These are phyloP conservation scores for Solanum dulcamara DNA, from an alignment of 257 asterid genomes.

Conservation along the genomic window DNA sequence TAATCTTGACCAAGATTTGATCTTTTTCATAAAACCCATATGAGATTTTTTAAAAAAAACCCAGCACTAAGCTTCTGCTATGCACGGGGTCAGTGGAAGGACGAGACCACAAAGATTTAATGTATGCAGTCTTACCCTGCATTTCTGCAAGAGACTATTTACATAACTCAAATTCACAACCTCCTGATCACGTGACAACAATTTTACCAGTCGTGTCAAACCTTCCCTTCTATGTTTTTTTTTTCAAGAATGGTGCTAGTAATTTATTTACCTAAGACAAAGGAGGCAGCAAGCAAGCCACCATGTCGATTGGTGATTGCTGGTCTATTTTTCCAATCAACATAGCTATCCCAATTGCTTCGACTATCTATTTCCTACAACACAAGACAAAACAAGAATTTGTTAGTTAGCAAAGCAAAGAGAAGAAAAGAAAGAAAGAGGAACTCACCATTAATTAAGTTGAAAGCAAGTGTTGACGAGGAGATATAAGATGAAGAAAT, in stretches of 20 bases:
- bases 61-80: not conserved
- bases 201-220: not conserved
- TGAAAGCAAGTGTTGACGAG: not conserved
- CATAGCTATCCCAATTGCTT: conserved; percentile 70
- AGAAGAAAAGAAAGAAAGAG: not conserved
- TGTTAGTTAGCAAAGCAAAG: not conserved
- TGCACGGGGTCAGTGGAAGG: too few species aligned
- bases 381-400: not conserved
- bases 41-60: too few species aligned
- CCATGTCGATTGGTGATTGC: conserved; percentile 59
- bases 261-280: conserved; percentile 53
- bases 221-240: not conserved
- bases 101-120: not conserved
- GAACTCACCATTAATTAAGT: conserved; percentile 13
- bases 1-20: not conserved
- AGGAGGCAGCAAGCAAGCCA: conserved; percentile 82
- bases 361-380: conserved; percentile 43
- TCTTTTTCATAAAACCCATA: not conserved
- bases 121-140: not conserved
- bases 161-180: not conserved
- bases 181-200: not conserved
- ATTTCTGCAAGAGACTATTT: not conserved
- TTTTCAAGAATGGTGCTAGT: not conserved
- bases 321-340: conserved; percentile 62
- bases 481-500: not conserved